Base-by-base conservation (phyloP, 1,139 yeast genomes). In the Blastobotrys proliferans region DNA sequence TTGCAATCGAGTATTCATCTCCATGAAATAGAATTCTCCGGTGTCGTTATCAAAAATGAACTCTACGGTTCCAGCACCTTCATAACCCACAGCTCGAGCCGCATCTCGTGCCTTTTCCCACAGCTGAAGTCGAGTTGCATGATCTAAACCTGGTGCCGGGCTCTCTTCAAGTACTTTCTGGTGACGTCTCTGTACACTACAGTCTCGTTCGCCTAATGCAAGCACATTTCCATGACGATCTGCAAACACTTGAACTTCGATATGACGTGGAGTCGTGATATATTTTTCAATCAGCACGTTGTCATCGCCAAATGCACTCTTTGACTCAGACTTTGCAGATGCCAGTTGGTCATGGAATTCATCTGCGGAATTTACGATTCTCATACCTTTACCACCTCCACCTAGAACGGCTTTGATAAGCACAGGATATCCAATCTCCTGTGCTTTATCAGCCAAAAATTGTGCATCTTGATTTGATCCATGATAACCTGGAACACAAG, bases 61-160 rank as follows among this genome's bases (percentile, higher is more conserved):
- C 63, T 77, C 82, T 31, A 79, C 82, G 17, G 82, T 77, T 50
- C 82, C 82, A 16, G 82, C 82, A 49, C 77, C 77, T 60, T 78
- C 71, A 61, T 77, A 77, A 55, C 74, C 73, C 40, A 77, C 78
- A 27, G 71, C 66, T 41, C 64, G 64, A 26, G 81, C 82, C 53
- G 78, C 75, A 46, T 63, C 74, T 42, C 78, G 76, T 5, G 82
- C 82, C 60, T 76, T 79, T 42, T 77, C 70, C 66, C 77, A 74
- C 43, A 77, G 72, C 36, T 77, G 74, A 53, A 73, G 75, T 51
- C 81, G 64, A 33, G 74, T 78, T n/a, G 53, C 56, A 46, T 63
- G 65, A 30, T 77, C 76, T 47, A 77, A 64, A 51, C 72, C 76
- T 51, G 77, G 77, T 26, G 81, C 69, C 14, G 77, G 77, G 3